Percentiles rank a stretch among this genome's conserved stretches.
Conservation (phyloP, 140 eudicot species). For the Cichorium intybus region DNA sequence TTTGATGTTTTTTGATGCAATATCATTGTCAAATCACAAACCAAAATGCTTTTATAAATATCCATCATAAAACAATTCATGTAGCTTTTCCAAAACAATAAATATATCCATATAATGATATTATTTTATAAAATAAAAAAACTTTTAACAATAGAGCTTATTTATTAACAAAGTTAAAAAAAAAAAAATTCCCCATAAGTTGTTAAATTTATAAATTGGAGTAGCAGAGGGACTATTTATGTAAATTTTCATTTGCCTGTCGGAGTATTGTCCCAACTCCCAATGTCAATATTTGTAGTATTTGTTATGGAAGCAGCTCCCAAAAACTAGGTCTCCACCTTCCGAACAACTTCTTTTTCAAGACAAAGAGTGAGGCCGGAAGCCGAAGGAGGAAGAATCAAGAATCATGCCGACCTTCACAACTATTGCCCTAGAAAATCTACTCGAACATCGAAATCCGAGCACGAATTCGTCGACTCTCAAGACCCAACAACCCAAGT, state of each 20-base stretch:
- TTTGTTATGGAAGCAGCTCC: constrained; percentile 10
- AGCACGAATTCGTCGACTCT: constrained; percentile 18
- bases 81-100: too few species aligned
- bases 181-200: too few species aligned
- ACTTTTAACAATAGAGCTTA: too few species aligned
- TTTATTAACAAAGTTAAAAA: too few species aligned
- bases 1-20: too few species aligned
- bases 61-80: too few species aligned
- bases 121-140: too few species aligned
- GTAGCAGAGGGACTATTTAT: constrained; percentile 3
- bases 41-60: too few species aligned
- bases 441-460: constrained; percentile 33
- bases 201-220: neutral
- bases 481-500: neutral
- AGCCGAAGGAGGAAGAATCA: neutral
- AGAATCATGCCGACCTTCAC: constrained; percentile 53
- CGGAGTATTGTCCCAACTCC: neutral
- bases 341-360: constrained; percentile 10
- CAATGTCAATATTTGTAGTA: neutral
- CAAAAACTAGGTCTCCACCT: constrained; percentile 18
- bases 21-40: too few species aligned
- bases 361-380: neutral
- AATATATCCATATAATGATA: too few species aligned
- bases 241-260: neutral
- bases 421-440: constrained; percentile 30